phyloP scores from a whole-genome alignment of 148 eudicot species.

The Nepenthes gracilis region DNA sequence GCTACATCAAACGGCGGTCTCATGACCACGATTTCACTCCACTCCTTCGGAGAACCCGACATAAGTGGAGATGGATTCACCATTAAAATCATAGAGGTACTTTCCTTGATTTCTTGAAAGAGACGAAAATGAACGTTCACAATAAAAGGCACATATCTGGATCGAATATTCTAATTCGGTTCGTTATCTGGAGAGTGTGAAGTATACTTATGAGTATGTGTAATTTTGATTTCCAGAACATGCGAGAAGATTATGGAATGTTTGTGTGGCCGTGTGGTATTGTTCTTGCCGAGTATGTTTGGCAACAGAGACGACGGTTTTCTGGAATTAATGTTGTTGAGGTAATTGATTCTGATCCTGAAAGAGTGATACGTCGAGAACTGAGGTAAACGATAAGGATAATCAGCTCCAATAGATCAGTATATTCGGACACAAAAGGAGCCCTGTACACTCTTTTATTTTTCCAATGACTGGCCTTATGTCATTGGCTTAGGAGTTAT shows the following conservation, averaged over 20 bases:
- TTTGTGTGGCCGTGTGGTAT: slow-evolving; percentile 89
- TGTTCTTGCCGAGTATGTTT: slow-evolving; percentile 81
- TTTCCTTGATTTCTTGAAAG: neutral
- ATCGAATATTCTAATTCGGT: neutral
- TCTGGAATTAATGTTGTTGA: slow-evolving; percentile 47
- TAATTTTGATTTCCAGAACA: slow-evolving; percentile 28
- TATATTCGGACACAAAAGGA: neutral
- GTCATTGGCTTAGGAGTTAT: too few species aligned
- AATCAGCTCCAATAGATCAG: neutral
- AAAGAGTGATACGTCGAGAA: too few species aligned
- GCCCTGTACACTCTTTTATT: too few species aligned
- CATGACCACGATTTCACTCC: slow-evolving; percentile 44
- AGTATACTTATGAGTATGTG: neutral
- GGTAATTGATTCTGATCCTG: slow-evolving; percentile 21
- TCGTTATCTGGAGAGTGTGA: neutral
- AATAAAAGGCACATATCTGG: too few species aligned
- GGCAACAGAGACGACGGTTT: slow-evolving; percentile 78
- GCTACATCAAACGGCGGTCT: neutral
- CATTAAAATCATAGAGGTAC: slow-evolving; percentile 58
- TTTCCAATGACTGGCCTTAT: too few species aligned
- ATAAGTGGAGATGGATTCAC: slow-evolving; percentile 26
- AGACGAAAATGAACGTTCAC: neutral
- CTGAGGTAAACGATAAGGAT: too few species aligned
- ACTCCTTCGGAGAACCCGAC: slow-evolving; percentile 29
- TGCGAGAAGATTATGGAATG: slow-evolving; percentile 85